Percentiles rank a stretch among this genome's conserved stretches.
These are phyloP conservation scores for Singerocomus inundabilis DNA, from an alignment of 1,284 basidiomycete species.

Conservation along the genomic window DNA sequence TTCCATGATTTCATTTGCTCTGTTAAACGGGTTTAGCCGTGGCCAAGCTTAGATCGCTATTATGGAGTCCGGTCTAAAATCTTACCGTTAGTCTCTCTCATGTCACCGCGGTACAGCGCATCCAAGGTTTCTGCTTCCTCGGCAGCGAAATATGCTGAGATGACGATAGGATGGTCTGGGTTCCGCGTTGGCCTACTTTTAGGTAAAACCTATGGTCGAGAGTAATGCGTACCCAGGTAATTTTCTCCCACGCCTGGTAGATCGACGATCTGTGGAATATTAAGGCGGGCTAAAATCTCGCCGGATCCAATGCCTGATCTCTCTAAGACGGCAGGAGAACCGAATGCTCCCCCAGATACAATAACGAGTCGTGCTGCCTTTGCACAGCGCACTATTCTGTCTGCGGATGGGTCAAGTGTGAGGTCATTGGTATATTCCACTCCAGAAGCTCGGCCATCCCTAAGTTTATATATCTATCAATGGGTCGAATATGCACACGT, in stretches of 20 bases:
- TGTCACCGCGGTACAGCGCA: slow-evolving; percentile 38
- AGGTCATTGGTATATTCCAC: slow-evolving; percentile 26
- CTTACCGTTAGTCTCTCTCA: slow-evolving; percentile 38
- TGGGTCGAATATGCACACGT: not conserved
- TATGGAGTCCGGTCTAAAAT: not conserved
- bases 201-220: not conserved
- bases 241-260: slow-evolving; percentile 55
- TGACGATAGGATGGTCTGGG: slow-evolving; percentile 45
- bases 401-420: slow-evolving; percentile 8
- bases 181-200: not conserved
- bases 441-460: slow-evolving; percentile 24
- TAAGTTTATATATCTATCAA: slow-evolving; percentile 4
- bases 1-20: slow-evolving; percentile 44
- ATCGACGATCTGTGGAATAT: slow-evolving; percentile 38
- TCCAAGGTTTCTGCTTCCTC: slow-evolving; percentile 46
- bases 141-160: slow-evolving; percentile 39
- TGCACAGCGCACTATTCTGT: slow-evolving; percentile 9
- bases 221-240: slow-evolving; percentile 42
- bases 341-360: slow-evolving; percentile 22
- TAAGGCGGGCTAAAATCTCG: slow-evolving; percentile 9
- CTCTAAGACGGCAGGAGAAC: slow-evolving; percentile 23
- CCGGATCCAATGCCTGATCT: slow-evolving; percentile 24
- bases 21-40: slow-evolving; percentile 18
- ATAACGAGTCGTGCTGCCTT: slow-evolving; percentile 18
- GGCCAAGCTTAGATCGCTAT: not conserved